A percentile compares a stretch with the other conserved stretches of the same genome.
These are phyloP conservation scores for Clonostachys byssicola DNA, from an alignment of 2,329 filamentous ascomycete genomes.

Conservation along the genomic window DNA sequence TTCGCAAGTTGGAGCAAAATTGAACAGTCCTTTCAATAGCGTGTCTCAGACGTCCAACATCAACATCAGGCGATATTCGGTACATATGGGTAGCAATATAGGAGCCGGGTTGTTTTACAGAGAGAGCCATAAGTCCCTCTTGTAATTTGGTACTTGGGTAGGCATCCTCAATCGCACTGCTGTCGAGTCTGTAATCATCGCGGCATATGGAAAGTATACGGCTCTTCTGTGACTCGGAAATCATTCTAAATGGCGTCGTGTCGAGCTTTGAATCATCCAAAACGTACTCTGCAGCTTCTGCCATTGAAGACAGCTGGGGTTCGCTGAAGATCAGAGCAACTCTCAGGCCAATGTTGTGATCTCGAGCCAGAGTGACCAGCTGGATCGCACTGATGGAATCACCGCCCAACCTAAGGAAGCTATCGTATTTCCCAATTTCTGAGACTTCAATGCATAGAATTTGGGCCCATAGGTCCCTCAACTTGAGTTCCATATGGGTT, in stretches of 20 bases:
- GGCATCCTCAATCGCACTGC: slow-evolving; percentile 30
- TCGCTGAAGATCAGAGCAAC: slow-evolving; percentile 6
- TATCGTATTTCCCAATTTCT: slow-evolving; percentile 2
- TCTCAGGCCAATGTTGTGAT: slow-evolving; percentile 2
- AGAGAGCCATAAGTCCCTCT: slow-evolving; percentile 41
- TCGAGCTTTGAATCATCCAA: too few relatives aligned
- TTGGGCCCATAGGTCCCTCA: slow-evolving; percentile 6
- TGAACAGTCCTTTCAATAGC: slow-evolving; percentile 10
- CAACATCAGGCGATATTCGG: slow-evolving; percentile 2
- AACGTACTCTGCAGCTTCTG: not conserved
- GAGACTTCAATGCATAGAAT: not conserved
- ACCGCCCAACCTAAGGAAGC: slow-evolving; percentile 7
- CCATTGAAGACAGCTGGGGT: slow-evolving; percentile 2
- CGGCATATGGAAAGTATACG: too few relatives aligned
- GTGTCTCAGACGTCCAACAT: slow-evolving; percentile 6
- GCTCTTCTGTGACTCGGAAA: too few relatives aligned
- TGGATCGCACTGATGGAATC: slow-evolving; percentile 8
- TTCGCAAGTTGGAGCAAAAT: slow-evolving; percentile 9
- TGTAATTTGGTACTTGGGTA: slow-evolving; percentile 46
- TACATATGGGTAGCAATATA: slow-evolving; percentile 10
- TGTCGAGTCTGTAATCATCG: too few relatives aligned
- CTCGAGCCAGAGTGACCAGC: slow-evolving; percentile 1
- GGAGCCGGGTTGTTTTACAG: slow-evolving; percentile 17
- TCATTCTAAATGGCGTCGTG: too few relatives aligned
- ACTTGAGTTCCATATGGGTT: slow-evolving; percentile 2